Conservation (phyloP, 345 rosid genomes). For the Gossypium thurberi region DNA sequence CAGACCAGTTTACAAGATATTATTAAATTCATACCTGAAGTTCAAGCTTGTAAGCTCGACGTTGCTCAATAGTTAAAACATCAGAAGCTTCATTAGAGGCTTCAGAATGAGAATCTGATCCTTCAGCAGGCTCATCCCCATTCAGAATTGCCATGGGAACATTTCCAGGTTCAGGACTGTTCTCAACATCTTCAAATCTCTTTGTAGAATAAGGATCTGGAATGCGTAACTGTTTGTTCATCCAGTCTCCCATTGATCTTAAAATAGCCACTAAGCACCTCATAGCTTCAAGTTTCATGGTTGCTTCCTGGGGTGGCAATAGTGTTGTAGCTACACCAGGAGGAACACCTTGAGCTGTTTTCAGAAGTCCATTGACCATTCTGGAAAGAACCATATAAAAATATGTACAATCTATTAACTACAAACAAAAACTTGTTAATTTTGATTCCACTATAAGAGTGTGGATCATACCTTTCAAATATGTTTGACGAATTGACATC, state of each 20-base stretch:
- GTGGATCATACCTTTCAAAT: conserved; percentile 77
- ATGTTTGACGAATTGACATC: conserved; percentile 99
- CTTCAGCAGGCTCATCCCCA: conserved; percentile 71
- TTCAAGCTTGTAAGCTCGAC: conserved; percentile 98
- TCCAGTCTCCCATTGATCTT: conserved; percentile 98
- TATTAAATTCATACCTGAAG: conserved; percentile 57
- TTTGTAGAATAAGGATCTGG: conserved; percentile 75
- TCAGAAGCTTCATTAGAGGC: conserved; percentile 75
- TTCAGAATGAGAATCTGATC: conserved; percentile 87
- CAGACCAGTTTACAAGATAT: conserved; percentile 6
- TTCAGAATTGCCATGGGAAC: conserved; percentile 64
- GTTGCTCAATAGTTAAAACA: conserved; percentile 85
- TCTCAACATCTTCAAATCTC: conserved; percentile 56
- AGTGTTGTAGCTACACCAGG: conserved; percentile 76
- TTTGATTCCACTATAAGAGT: background rate
- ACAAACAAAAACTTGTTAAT: background rate
- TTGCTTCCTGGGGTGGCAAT: conserved; percentile 86
- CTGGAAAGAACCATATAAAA: conserved; percentile 34
- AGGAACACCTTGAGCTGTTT: conserved; percentile 97
- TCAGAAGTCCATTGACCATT: conserved; percentile 99
- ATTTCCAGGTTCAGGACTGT: conserved; percentile 52
- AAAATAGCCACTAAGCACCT: conserved; percentile 86
- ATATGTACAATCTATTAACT: background rate
- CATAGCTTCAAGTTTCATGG: conserved; percentile 96
- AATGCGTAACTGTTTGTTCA: conserved; percentile 86